Evolutionary conservation across 768 basidiomycete species (phyloP).

Genomic region (Mycena latifolia): DNA sequence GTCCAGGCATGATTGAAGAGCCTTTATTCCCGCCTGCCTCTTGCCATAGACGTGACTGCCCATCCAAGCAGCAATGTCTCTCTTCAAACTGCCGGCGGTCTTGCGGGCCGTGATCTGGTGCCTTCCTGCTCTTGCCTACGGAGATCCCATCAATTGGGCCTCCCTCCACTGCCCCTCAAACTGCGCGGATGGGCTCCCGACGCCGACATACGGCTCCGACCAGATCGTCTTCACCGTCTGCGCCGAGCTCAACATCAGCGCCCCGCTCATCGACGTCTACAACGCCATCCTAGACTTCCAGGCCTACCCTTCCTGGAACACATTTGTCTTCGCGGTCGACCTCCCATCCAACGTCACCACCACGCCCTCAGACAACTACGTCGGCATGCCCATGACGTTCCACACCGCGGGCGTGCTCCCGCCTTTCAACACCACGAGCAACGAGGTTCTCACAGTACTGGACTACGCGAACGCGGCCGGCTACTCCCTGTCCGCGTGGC

Average conservation of each 20-base stretch:
- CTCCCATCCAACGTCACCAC: constrained; percentile 21
- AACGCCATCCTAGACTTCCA: constrained; percentile 23
- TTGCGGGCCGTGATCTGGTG: constrained; percentile 3
- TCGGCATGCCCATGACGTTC: constrained; percentile 23
- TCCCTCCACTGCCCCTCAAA: constrained; percentile 23
- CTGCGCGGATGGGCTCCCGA: constrained; percentile 17
- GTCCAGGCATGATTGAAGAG: neutral
- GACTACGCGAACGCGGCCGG: constrained; percentile 12
- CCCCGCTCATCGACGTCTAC: constrained; percentile 21
- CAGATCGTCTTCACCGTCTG: constrained; percentile 23
- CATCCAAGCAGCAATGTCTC: constrained; percentile 18
- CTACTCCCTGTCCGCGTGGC: constrained; percentile 22
- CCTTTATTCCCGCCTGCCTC: constrained; percentile 7
- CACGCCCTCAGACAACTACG: constrained; percentile 17
- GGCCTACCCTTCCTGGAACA: constrained; percentile 21
- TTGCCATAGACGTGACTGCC: neutral
- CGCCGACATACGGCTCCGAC: constrained; percentile 21
- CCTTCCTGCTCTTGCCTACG: constrained; percentile 9
- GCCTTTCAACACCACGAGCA: constrained; percentile 19
- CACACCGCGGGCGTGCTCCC: constrained; percentile 22
- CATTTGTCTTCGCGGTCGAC: constrained; percentile 22
- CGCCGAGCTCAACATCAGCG: constrained; percentile 22
- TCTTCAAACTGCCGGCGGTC: constrained; percentile 14
- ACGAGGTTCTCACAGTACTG: constrained; percentile 18
- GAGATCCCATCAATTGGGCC: constrained; percentile 20